phyloP scores from a whole-genome alignment of 352 stramenopile genomes.

The Globisporangium echinulatum region DNA sequence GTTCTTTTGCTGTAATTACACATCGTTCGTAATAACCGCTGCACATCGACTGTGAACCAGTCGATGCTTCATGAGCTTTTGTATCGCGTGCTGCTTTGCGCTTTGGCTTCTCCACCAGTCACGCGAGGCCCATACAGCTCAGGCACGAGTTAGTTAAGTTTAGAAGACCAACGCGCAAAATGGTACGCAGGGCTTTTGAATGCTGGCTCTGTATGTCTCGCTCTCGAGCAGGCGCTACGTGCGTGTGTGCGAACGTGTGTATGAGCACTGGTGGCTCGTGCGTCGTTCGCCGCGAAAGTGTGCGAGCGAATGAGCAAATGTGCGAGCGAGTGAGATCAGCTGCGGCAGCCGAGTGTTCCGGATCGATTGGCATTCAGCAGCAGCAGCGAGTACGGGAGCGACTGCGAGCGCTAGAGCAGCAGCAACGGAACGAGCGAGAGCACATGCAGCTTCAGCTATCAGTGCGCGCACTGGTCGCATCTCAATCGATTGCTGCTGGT shows the following conservation, averaged over 20 bases:
- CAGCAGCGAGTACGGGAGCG: not conserved
- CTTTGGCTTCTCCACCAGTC: constrained; percentile 21
- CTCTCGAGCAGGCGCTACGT: not conserved
- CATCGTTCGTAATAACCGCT: constrained; percentile 1
- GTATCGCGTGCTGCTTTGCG: constrained; percentile 15
- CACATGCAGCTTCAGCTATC: not conserved
- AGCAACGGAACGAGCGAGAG: not conserved
- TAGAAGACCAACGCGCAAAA: constrained; percentile 86
- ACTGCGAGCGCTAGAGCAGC: no score
- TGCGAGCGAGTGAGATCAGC: not conserved
- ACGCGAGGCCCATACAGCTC: constrained; percentile 18
- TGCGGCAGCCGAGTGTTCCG: not conserved
- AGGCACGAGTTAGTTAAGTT: constrained; percentile 69
- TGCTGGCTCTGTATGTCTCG: not conserved
- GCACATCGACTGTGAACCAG: constrained; percentile 26
- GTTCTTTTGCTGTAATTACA: constrained; percentile 5
- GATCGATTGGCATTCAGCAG: not conserved
- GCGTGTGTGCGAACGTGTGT: not conserved
- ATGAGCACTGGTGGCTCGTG: no score
- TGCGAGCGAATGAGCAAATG: not conserved
- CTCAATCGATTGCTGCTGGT: no score
- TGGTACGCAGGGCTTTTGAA: constrained; percentile 35
- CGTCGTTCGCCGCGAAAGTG: no score
- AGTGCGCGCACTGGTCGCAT: no score
- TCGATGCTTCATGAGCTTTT: constrained; percentile 27